Evolutionary conservation across 1,139 yeast genomes (phyloP).

Genomic region (Blastobotrys buckinghamii): DNA sequence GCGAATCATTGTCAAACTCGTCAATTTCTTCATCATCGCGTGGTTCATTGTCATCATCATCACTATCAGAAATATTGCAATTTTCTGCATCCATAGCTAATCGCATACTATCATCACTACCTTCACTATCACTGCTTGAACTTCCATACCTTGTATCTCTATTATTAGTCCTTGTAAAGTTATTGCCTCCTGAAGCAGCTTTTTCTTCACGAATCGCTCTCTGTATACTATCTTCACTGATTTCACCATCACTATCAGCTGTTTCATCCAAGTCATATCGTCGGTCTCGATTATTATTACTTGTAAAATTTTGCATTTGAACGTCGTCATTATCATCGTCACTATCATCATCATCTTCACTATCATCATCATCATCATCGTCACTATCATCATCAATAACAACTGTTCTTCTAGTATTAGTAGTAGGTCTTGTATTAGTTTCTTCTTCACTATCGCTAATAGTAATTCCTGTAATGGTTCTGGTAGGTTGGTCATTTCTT

Average conservation of each 20-base stretch:
- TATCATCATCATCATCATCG: constrained; percentile 6
- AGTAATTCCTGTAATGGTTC: background rate
- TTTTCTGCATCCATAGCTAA: too few relatives aligned
- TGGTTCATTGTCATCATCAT: constrained; percentile 5
- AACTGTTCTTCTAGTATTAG: background rate
- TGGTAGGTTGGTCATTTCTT: background rate
- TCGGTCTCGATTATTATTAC: background rate
- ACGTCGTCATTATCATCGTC: constrained; percentile 4
- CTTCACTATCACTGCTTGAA: background rate
- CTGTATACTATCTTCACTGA: too few relatives aligned
- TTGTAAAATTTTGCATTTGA: background rate
- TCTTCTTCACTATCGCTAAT: background rate
- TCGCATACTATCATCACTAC: too few relatives aligned
- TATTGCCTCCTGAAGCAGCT: background rate
- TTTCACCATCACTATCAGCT: too few relatives aligned
- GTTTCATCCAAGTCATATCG: background rate
- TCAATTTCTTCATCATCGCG: too few relatives aligned
- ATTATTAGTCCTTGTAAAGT: background rate
- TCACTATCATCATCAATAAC: constrained; percentile 1
- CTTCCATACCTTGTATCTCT: background rate
- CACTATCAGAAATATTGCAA: background rate
- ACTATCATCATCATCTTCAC: constrained; percentile 1
- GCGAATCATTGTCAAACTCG: too few relatives aligned
- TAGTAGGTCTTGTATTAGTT: constrained; percentile 2
- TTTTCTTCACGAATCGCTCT: background rate